These are phyloP conservation scores for Fusarium fujikuroi DNA, from an alignment of 2,329 filamentous ascomycete genomes.

Conservation along the genomic window DNA sequence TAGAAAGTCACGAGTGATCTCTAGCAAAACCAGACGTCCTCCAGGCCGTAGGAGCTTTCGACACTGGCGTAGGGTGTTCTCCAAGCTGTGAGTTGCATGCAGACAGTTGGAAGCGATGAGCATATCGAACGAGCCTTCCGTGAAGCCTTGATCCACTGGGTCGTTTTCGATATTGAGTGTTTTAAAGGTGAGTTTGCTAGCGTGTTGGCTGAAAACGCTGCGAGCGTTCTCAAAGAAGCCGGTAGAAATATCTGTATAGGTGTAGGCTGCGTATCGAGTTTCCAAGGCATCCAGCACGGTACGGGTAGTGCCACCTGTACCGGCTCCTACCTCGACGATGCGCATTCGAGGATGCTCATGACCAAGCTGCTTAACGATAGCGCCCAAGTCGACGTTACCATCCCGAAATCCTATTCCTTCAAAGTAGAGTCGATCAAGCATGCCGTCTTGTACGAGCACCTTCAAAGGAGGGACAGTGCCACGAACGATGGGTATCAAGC, in stretches of 20 bases:
- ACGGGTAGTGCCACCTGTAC: neutral
- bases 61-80: neutral
- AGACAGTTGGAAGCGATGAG: neutral
- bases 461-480: constrained; percentile 51
- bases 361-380: neutral
- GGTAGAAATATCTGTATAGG: constrained; percentile 7
- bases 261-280: neutral
- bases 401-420: neutral
- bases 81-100: neutral
- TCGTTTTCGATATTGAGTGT: neutral
- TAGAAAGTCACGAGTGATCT: neutral
- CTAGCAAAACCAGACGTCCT: neutral
- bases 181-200: neutral
- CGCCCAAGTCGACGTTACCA: neutral
- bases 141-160: neutral
- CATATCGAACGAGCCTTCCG: constrained; percentile 1
- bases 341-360: neutral
- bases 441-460: constrained; percentile 47
- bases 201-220: neutral
- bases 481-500: constrained; percentile 48
- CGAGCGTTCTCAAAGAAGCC: constrained; percentile 10
- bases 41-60: constrained; percentile 1
- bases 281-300: neutral
- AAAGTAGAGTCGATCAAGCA: constrained; percentile 50
- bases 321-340: neutral